Percentiles rank a stretch among this genome's conserved stretches.
These are phyloP conservation scores for Podospora pseudopauciseta DNA, from an alignment of 495 filamentous ascomycete species.

Conservation along the genomic window DNA sequence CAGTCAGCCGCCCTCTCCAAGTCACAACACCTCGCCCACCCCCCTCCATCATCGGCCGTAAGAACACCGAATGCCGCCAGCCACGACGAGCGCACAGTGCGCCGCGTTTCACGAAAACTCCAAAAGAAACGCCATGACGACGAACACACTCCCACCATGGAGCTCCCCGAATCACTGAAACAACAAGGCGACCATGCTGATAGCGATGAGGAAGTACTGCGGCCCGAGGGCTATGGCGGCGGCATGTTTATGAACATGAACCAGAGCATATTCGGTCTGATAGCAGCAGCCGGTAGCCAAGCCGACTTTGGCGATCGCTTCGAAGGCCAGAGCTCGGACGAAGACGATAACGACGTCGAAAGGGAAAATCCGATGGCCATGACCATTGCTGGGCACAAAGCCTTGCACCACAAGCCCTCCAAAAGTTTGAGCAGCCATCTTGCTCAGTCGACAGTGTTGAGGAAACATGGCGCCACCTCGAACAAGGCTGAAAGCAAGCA, in stretches of 20 bases:
- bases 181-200: conserved; percentile 62
- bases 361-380: conserved; percentile 26
- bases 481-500: conserved; percentile 40
- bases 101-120: conserved; percentile 49
- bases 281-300: conserved; percentile 81
- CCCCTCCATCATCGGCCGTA: conserved; percentile 17
- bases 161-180: conserved; percentile 73
- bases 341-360: conserved; percentile 46
- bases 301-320: conserved; percentile 78
- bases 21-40: conserved; percentile 18
- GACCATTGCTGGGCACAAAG: conserved; percentile 26
- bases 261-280: conserved; percentile 90
- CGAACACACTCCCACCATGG: conserved; percentile 58
- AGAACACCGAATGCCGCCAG: conserved; percentile 16
- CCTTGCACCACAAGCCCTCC: conserved; percentile 11
- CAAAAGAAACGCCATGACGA: conserved; percentile 54
- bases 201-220: conserved; percentile 66
- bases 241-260: conserved; percentile 71
- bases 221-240: conserved; percentile 52
- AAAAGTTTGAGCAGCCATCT: conserved; percentile 20
- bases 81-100: conserved; percentile 25
- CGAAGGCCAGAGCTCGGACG: conserved; percentile 76
- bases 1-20: conserved; percentile 12
- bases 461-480: conserved; percentile 22
- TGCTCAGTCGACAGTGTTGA: conserved; percentile 38